Evolutionary conservation across 306 rosid species (phyloP).

Genomic region (Glycyrrhiza uralensis): DNA sequence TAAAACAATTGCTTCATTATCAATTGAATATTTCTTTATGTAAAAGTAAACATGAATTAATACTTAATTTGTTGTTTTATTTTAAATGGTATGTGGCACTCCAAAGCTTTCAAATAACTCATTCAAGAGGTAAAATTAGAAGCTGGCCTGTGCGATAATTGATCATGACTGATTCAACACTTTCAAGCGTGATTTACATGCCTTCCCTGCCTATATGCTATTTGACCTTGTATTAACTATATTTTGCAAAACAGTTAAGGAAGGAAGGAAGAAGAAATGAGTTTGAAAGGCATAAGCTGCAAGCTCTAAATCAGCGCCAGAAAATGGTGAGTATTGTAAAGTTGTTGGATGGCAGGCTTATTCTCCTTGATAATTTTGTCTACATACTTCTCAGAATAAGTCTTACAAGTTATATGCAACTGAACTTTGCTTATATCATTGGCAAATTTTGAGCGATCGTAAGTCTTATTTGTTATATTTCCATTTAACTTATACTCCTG

Average conservation of each 20-base stretch:
- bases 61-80: slow-evolving; percentile 2
- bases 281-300: slow-evolving; percentile 97
- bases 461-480: slow-evolving; percentile 4
- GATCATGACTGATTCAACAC: neutral
- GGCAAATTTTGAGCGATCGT: neutral
- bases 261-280: slow-evolving; percentile 98
- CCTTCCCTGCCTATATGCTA: slow-evolving; percentile 10
- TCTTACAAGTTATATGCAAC: neutral
- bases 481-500: neutral
- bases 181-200: slow-evolving; percentile 8
- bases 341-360: slow-evolving; percentile 16
- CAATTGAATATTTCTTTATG: neutral
- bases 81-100: neutral
- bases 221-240: slow-evolving; percentile 20
- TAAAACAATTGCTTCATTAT: neutral
- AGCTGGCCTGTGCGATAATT: neutral
- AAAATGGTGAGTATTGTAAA: slow-evolving; percentile 66
- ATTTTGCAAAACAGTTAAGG: slow-evolving; percentile 55
- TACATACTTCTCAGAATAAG: neutral
- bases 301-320: slow-evolving; percentile 95
- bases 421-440: slow-evolving; percentile 11
- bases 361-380: slow-evolving; percentile 11
- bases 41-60: neutral
- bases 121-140: slow-evolving; percentile 5
- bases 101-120: slow-evolving; percentile 3